These are phyloP conservation scores for Aspergillus pseudoterreus DNA, from an alignment of 2,329 filamentous ascomycete species.

Conservation along the genomic window DNA sequence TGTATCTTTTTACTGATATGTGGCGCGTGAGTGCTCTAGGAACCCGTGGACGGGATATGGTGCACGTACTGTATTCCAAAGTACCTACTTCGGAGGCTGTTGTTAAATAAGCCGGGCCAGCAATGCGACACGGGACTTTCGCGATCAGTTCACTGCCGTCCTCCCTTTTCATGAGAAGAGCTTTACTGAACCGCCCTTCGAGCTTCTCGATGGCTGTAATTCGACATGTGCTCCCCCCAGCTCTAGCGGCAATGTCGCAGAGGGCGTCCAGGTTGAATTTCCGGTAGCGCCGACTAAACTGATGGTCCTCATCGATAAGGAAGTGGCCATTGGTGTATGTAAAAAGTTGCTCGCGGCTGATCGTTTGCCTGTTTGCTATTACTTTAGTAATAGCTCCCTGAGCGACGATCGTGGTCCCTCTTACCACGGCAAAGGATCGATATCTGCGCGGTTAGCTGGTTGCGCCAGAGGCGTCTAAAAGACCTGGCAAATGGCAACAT, in stretches of 20 bases:
- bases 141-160: conserved; percentile 29
- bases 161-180: conserved; percentile 24
- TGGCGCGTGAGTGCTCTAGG: background rate
- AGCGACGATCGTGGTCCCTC: too few relatives aligned
- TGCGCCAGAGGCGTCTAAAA: too few relatives aligned
- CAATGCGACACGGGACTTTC: conserved; percentile 29
- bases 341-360: conserved; percentile 20
- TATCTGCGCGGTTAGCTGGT: too few relatives aligned
- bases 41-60: background rate
- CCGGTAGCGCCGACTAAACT: conserved; percentile 20
- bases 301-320: conserved; percentile 21
- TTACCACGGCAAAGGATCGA: too few relatives aligned
- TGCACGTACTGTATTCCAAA: conserved; percentile 22
- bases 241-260: conserved; percentile 15
- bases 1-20: conserved; percentile 15
- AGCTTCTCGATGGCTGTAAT: conserved; percentile 20
- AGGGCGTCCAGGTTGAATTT: conserved; percentile 22
- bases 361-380: conserved; percentile 15
- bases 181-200: conserved; percentile 32
- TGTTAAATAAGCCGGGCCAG: conserved; percentile 23
- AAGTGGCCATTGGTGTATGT: conserved; percentile 28
- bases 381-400: too few relatives aligned
- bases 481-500: too few relatives aligned
- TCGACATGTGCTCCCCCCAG: conserved; percentile 7
- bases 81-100: conserved; percentile 30